phyloP scores from a whole-genome alignment of 2,329 filamentous ascomycete genomes.

The Calcarisporium arbuscula region DNA sequence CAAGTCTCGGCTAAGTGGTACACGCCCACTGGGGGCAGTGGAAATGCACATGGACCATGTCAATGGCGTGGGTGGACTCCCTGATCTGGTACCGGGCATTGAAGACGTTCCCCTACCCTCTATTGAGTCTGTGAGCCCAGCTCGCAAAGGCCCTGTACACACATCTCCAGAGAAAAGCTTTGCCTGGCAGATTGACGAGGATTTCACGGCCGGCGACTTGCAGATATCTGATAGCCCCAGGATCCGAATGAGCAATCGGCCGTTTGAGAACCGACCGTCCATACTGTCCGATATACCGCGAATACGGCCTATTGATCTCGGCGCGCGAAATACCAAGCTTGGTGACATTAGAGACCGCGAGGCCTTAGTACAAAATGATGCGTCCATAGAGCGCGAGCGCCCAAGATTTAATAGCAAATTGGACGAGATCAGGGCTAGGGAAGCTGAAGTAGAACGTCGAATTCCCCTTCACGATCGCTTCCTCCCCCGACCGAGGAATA shows the following conservation, averaged over 20 bases:
- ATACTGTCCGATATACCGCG: conserved; percentile 21
- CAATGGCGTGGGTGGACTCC: conserved; percentile 23
- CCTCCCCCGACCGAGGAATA: conserved; percentile 28
- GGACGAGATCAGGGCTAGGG: conserved; percentile 29
- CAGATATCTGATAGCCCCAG: conserved; percentile 52
- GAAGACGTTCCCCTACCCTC: conserved; percentile 29
- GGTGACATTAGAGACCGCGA: conserved; percentile 39
- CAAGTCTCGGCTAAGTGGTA: conserved; percentile 2
- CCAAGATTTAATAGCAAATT: conserved; percentile 22
- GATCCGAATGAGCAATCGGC: conserved; percentile 32
- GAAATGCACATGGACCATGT: conserved; percentile 14
- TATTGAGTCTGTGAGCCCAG: conserved; percentile 17
- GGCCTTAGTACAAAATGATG: conserved; percentile 24
- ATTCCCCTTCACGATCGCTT: conserved; percentile 24
- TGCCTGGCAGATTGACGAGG: conserved; percentile 50
- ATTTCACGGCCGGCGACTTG: conserved; percentile 51
- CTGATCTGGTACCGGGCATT: conserved; percentile 32
- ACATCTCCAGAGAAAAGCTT: conserved; percentile 49
- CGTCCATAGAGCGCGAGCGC: conserved; percentile 11
- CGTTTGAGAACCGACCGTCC: conserved; percentile 26
- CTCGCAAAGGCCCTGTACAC: conserved; percentile 5
- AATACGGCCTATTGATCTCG: conserved; percentile 20
- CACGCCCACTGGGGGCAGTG: neutral
- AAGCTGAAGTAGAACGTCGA: conserved; percentile 23
- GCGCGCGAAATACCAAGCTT: conserved; percentile 34